These are phyloP conservation scores for Spiraea crenata DNA, from an alignment of 331 rosid genomes.

Conservation along the genomic window DNA sequence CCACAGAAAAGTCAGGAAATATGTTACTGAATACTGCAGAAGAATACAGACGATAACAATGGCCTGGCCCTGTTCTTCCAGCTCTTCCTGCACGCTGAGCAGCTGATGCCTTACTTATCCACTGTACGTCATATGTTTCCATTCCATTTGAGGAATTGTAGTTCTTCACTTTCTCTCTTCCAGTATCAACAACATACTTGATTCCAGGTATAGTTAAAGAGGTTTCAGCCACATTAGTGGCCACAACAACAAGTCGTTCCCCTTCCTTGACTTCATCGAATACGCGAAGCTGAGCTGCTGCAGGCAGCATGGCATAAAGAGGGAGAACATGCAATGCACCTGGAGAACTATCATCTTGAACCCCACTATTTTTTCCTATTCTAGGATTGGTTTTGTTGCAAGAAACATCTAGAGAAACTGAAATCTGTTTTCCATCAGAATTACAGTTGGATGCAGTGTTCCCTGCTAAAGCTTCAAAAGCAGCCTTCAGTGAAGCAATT, in stretches of 20 bases:
- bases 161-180: conserved; percentile 79
- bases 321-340: conserved; percentile 72
- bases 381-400: conserved; percentile 33
- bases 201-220: conserved; percentile 92
- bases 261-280: conserved; percentile 75
- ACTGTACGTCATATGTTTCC: conserved; percentile 73
- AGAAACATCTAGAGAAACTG: conserved; percentile 31
- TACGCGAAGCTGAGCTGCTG: conserved; percentile 74
- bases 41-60: conserved; percentile 79
- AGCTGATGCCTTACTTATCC: conserved; percentile 94
- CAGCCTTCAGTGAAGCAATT: conserved; percentile 62
- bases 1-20: conserved; percentile 63
- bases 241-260: conserved; percentile 79
- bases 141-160: conserved; percentile 74
- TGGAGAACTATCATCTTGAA: conserved; percentile 30
- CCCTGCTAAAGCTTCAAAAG: conserved; percentile 69
- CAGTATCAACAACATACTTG: conserved; percentile 86
- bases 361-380: conserved; percentile 27
- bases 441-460: conserved; percentile 30
- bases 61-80: conserved; percentile 93
- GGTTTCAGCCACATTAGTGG: conserved; percentile 97
- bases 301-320: conserved; percentile 92
- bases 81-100: conserved; percentile 86
- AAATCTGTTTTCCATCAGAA: conserved; percentile 30
- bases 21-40: conserved; percentile 66